Evolutionary conservation across 2,329 filamentous ascomycete genomes (phyloP).

Genomic region (Ophiostoma himal-ulmi): DNA sequence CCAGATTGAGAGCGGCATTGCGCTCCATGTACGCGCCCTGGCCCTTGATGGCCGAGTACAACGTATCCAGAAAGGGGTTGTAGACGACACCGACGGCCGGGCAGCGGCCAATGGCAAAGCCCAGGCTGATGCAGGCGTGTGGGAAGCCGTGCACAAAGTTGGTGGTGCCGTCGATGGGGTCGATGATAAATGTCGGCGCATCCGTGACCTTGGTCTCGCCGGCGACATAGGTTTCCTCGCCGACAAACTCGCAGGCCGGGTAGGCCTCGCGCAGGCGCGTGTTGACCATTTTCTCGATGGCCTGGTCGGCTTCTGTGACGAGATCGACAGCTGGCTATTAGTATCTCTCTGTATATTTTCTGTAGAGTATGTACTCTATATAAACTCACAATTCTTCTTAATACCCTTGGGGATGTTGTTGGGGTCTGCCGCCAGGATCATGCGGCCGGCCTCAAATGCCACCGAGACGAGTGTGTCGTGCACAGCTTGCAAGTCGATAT

Average conservation of each 20-base stretch:
- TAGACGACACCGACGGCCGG: constrained; percentile 71
- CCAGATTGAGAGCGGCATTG: constrained; percentile 38
- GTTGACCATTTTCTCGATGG: constrained; percentile 58
- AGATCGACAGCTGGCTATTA: constrained; percentile 54
- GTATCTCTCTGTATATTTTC: not conserved
- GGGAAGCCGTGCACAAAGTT: constrained; percentile 77
- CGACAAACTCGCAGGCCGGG: constrained; percentile 59
- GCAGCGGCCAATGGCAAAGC: constrained; percentile 56
- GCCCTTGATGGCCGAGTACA: constrained; percentile 65
- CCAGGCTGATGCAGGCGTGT: constrained; percentile 69
- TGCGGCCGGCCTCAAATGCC: constrained; percentile 58
- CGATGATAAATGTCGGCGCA: constrained; percentile 70
- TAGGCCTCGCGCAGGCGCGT: constrained; percentile 47
- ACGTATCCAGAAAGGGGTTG: constrained; percentile 65
- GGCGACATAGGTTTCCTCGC: constrained; percentile 70
- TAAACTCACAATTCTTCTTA: constrained; percentile 52
- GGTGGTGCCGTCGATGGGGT: constrained; percentile 76
- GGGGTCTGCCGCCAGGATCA: constrained; percentile 58
- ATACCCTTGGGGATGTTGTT: constrained; percentile 51
- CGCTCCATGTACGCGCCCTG: constrained; percentile 57
- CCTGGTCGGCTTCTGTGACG: constrained; percentile 62
- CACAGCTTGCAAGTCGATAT: constrained; percentile 53
- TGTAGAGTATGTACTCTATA: not conserved
- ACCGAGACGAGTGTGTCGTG: constrained; percentile 56
- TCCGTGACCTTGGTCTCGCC: constrained; percentile 55